These are phyloP conservation scores for Phytophthora quininea DNA, from an alignment of 352 stramenopile species.

Conservation along the genomic window DNA sequence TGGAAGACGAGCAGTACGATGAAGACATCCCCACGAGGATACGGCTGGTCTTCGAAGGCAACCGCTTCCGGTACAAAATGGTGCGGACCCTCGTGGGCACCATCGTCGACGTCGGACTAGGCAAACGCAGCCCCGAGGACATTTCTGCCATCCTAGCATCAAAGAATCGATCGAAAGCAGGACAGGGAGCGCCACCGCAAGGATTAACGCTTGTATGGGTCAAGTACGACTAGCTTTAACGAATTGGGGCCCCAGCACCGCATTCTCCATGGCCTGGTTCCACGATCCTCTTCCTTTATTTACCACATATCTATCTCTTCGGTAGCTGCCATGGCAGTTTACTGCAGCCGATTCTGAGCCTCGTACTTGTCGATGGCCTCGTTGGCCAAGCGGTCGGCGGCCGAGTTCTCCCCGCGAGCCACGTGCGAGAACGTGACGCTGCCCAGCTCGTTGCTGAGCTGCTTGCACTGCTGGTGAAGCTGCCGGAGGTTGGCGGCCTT, in stretches of 20 bases:
- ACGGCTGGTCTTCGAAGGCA: slow-evolving; percentile 60
- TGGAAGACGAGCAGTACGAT: slow-evolving; percentile 27
- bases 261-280: too few species aligned
- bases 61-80: slow-evolving; percentile 89
- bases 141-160: slow-evolving; percentile 57
- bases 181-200: slow-evolving; percentile 71
- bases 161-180: slow-evolving; percentile 56
- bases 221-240: slow-evolving; percentile 26
- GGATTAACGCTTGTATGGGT: slow-evolving; percentile 60
- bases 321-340: too few species aligned
- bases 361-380: slow-evolving; percentile 60
- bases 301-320: too few species aligned
- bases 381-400: slow-evolving; percentile 70
- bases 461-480: slow-evolving; percentile 51
- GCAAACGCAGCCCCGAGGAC: slow-evolving; percentile 41
- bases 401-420: slow-evolving; percentile 51
- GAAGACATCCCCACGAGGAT: slow-evolving; percentile 40
- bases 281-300: too few species aligned
- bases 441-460: slow-evolving; percentile 35
- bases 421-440: slow-evolving; percentile 60
- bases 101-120: slow-evolving; percentile 75
- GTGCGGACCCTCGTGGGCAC: slow-evolving; percentile 83
- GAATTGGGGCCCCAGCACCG: too few species aligned
- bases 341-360: neutral
- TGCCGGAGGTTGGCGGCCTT: slow-evolving; percentile 59